Evolutionary conservation across 2,329 filamentous ascomycete species (phyloP).

Genomic region (Diaporthe destruens): DNA sequence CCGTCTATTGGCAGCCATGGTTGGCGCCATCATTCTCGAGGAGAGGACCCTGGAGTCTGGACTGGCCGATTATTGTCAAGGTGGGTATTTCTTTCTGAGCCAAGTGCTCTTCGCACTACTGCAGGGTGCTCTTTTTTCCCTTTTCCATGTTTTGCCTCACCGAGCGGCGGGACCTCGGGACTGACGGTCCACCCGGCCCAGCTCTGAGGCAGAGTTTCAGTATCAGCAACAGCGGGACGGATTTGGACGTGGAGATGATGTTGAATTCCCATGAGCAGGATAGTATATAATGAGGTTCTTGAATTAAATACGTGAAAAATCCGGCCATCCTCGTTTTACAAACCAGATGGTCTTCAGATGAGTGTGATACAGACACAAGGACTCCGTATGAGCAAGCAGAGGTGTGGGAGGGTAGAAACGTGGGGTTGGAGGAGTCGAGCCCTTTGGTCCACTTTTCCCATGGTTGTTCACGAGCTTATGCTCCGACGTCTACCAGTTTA

Average conservation of each 20-base stretch:
- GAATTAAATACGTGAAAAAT: not conserved
- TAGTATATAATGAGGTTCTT: not conserved
- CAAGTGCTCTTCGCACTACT: not conserved
- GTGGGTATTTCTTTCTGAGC: not conserved
- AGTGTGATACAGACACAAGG: not conserved
- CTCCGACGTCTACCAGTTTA: not conserved
- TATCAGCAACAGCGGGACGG: not conserved
- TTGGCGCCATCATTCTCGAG: not conserved
- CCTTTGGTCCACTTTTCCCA: not conserved
- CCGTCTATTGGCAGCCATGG: not conserved
- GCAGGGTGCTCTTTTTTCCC: slow-evolving; percentile 10
- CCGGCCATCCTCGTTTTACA: not conserved
- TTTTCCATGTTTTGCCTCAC: not conserved
- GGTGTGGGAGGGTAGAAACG: not conserved
- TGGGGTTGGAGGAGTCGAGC: not conserved
- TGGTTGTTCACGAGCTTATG: not conserved
- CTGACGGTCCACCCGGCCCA: not conserved
- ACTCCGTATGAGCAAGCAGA: too few species aligned
- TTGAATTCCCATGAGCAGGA: not conserved
- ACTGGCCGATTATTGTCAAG: not conserved
- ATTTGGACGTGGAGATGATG: not conserved
- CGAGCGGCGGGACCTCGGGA: not conserved
- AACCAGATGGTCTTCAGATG: not conserved
- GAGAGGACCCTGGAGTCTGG: not conserved
- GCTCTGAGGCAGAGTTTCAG: not conserved